phyloP scores from a whole-genome alignment of 306 rosid species.

The Castanea sativa region DNA sequence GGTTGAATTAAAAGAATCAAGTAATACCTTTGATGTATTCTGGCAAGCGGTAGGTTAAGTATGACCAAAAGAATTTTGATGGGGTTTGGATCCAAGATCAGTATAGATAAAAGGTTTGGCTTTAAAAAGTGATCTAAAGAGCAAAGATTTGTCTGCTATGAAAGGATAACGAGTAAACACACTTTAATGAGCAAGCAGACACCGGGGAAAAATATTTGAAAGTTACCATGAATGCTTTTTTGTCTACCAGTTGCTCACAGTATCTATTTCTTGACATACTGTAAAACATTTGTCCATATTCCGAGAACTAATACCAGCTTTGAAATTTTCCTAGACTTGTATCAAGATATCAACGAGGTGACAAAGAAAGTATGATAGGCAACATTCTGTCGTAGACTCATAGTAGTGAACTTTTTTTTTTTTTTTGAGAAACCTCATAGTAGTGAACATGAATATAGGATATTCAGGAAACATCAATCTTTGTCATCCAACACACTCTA shows the following conservation, averaged over 20 bases:
- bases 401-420: no score
- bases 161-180: slow-evolving; percentile 1
- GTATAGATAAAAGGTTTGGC: background rate
- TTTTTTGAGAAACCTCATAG: no score
- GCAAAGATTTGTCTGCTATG: background rate
- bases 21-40: background rate
- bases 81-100: background rate
- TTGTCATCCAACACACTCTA: no score
- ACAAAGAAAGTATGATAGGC: slow-evolving; percentile 1
- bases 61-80: slow-evolving; percentile 14
- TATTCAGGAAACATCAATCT: no score
- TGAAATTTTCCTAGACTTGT: slow-evolving; percentile 65
- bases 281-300: slow-evolving; percentile 75
- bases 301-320: slow-evolving; percentile 86
- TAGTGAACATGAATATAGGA: no score
- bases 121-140: background rate
- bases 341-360: slow-evolving; percentile 21
- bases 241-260: slow-evolving; percentile 85
- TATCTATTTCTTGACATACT: slow-evolving; percentile 85
- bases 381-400: background rate
- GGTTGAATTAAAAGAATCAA: background rate
- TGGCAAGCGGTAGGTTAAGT: background rate
- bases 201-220: background rate
- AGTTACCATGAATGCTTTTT: slow-evolving; percentile 86
- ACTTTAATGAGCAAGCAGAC: background rate